Conservation (phyloP, 441 rosid species). For the Biscutella laevigata region DNA sequence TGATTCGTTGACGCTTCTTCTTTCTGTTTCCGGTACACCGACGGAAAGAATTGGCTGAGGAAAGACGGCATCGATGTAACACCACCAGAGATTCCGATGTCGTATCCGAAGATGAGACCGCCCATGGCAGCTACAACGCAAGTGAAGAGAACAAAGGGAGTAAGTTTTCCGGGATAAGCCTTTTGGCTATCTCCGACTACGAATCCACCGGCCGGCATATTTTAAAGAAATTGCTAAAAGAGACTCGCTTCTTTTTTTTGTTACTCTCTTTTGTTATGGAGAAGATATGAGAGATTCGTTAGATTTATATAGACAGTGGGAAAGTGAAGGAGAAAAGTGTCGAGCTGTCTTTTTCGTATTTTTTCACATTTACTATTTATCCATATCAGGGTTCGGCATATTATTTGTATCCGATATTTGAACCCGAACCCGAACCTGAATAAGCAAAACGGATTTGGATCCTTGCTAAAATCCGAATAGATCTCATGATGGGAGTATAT, state of each 20-base stretch:
- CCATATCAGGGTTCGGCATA: no score
- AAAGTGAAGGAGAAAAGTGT: background rate
- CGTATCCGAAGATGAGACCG: conserved; percentile 89
- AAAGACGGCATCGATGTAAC: conserved; percentile 84
- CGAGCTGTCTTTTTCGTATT: conserved; percentile 23
- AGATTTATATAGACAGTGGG: conserved; percentile 19
- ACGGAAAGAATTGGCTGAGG: conserved; percentile 53
- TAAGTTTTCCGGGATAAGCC: conserved; percentile 81
- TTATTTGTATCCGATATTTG: no score
- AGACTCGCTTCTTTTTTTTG: background rate
- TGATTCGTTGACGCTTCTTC: conserved; percentile 37
- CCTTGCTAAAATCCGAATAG: no score
- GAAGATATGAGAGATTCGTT: conserved; percentile 2
- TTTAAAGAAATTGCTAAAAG: background rate
- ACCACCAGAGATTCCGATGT: conserved; percentile 91
- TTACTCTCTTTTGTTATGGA: background rate
- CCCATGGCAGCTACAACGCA: conserved; percentile 94
- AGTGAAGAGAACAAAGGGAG: conserved; percentile 57
- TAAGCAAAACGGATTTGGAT: no score
- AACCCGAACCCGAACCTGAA: no score
- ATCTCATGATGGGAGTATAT: no score
- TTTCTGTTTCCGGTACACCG: conserved; percentile 48
- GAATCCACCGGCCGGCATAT: conserved; percentile 68
- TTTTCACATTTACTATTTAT: no score
- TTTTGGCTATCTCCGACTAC: conserved; percentile 29